These are phyloP conservation scores for Neonectria faginata DNA, from an alignment of 2,329 filamentous ascomycete genomes.

Conservation along the genomic window DNA sequence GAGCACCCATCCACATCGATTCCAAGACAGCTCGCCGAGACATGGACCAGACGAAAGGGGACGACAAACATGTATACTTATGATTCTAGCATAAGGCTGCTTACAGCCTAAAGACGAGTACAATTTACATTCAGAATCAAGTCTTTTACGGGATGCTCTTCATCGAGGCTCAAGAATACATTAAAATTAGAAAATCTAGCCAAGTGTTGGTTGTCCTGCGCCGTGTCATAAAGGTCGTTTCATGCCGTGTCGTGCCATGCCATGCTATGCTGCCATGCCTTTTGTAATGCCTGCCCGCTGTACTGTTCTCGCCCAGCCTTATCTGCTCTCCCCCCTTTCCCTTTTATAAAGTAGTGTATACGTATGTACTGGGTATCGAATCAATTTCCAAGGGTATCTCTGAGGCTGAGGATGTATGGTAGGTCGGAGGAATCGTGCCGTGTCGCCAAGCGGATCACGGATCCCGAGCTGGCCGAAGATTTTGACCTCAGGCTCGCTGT, in stretches of 20 bases:
- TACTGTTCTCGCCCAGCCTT: conserved; percentile 14
- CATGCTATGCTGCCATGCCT: conserved; percentile 1
- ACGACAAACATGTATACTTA: no score
- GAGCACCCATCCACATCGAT: background rate
- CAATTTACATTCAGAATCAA: background rate
- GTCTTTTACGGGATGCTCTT: conserved; percentile 1
- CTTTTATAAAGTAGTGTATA: conserved; percentile 22
- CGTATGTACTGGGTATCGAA: conserved; percentile 20
- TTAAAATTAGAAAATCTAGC: conserved; percentile 42
- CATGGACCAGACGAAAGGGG: no score
- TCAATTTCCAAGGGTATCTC: conserved; percentile 47
- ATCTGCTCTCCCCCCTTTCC: background rate
- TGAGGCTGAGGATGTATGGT: conserved; percentile 54
- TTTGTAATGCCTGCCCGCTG: conserved; percentile 6
- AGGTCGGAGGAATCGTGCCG: conserved; percentile 48
- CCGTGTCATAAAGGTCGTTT: conserved; percentile 31
- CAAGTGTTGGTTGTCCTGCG: conserved; percentile 20
- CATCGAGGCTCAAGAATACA: conserved; percentile 23
- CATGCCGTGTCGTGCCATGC: conserved; percentile 33
- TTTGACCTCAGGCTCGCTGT: conserved; percentile 55
- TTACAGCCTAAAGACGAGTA: background rate
- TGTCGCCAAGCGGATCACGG: conserved; percentile 62
- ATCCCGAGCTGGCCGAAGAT: conserved; percentile 53
- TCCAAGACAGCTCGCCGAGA: background rate
- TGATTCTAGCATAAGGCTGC: background rate